Evolutionary conservation across 768 basidiomycete genomes (phyloP).

Genomic region (Chalciporus pseudorubinellus): DNA sequence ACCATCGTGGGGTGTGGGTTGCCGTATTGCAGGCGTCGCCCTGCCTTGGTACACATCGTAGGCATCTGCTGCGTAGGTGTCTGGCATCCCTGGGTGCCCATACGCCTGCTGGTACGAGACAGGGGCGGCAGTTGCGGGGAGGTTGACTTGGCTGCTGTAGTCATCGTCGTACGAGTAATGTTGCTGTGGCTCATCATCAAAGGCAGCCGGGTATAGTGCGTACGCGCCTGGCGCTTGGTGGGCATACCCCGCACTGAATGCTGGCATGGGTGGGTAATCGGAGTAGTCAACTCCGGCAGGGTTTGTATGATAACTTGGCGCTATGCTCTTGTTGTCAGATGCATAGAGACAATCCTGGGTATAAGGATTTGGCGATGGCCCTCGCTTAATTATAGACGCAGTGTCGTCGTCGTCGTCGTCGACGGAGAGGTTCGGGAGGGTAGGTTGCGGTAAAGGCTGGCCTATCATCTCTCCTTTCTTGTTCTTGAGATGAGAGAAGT

Average conservation of each 20-base stretch:
- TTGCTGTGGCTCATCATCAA: slow-evolving; percentile 51
- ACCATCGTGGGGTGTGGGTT: slow-evolving; percentile 29
- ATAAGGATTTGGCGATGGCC: slow-evolving; percentile 52
- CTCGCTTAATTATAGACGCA: slow-evolving; percentile 53
- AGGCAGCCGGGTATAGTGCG: slow-evolving; percentile 51
- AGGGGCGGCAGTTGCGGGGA: slow-evolving; percentile 58
- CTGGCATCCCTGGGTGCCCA: slow-evolving; percentile 13
- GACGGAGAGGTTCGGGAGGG: slow-evolving; percentile 87
- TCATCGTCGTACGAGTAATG: slow-evolving; percentile 63
- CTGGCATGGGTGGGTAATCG: slow-evolving; percentile 72
- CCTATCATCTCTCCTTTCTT: slow-evolving; percentile 83
- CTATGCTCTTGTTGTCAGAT: slow-evolving; percentile 45
- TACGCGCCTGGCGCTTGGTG: slow-evolving; percentile 51
- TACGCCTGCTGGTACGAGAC: slow-evolving; percentile 44
- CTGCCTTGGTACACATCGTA: slow-evolving; percentile 57
- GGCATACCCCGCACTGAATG: slow-evolving; percentile 64
- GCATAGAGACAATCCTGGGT: slow-evolving; percentile 56
- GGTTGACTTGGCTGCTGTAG: slow-evolving; percentile 60
- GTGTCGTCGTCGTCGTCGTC: slow-evolving; percentile 70
- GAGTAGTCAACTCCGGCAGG: slow-evolving; percentile 42
- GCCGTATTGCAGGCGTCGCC: slow-evolving; percentile 35
- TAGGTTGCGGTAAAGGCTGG: slow-evolving; percentile 88
- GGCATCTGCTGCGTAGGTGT: slow-evolving; percentile 42
- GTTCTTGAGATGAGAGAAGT: slow-evolving; percentile 88
- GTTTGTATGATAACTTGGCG: slow-evolving; percentile 34